A percentile compares a stretch with the other conserved stretches of the same genome.
Conservation (phyloP, 2,329 filamentous ascomycete genomes). For the Scedosporium minutisporum region DNA sequence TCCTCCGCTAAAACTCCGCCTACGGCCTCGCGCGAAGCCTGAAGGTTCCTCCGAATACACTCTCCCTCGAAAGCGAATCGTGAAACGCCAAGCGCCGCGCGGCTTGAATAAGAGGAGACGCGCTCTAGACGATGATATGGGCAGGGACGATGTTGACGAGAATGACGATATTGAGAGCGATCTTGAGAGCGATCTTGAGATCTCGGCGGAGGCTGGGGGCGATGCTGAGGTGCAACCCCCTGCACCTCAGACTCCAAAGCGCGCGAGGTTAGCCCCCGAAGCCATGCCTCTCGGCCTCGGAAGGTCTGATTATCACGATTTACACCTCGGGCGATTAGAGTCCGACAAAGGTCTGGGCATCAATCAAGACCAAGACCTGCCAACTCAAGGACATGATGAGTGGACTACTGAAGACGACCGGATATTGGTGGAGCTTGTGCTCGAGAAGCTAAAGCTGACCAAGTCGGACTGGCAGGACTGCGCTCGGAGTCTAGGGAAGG, state of each 20-base stretch:
- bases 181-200: constrained; percentile 25
- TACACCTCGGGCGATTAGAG: constrained; percentile 25
- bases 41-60: constrained; percentile 31
- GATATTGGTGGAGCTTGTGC: constrained; percentile 55
- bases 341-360: constrained; percentile 17
- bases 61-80: constrained; percentile 15
- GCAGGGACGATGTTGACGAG: not conserved
- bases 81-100: constrained; percentile 10
- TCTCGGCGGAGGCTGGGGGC: constrained; percentile 9
- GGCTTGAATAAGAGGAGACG: constrained; percentile 7
- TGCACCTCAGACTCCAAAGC: constrained; percentile 47
- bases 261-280: constrained; percentile 50
- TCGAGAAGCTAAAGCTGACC: constrained; percentile 55
- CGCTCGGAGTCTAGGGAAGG: constrained; percentile 51
- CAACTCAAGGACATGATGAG: constrained; percentile 23
- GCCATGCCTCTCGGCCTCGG: constrained; percentile 50
- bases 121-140: not conserved
- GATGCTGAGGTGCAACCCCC: constrained; percentile 12
- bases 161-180: constrained; percentile 21
- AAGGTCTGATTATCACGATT: constrained; percentile 46
- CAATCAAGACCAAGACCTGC: constrained; percentile 27
- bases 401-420: constrained; percentile 58
- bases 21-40: constrained; percentile 25
- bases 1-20: constrained; percentile 28
- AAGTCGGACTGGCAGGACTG: constrained; percentile 61